phyloP scores from a whole-genome alignment of 352 stramenopile species.

The Globisporangium alternatum region DNA sequence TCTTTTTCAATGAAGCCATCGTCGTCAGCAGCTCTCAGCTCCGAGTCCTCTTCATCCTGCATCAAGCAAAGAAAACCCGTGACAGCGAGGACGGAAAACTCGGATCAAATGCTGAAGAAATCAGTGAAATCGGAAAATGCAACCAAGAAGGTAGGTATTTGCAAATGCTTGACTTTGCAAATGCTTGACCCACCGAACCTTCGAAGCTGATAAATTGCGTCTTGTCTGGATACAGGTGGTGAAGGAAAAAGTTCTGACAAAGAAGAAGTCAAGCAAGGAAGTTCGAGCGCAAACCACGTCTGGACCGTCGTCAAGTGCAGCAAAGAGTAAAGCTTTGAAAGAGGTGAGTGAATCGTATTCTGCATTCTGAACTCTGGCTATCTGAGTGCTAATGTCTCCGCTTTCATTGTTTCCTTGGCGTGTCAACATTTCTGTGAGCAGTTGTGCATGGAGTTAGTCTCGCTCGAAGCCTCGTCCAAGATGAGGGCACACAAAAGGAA shows the following conservation, averaged over 20 bases:
- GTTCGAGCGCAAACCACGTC: constrained; percentile 1
- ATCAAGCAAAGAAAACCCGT: background rate
- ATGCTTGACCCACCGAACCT: background rate
- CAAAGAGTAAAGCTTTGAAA: constrained; percentile 18
- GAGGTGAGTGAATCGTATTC: constrained; percentile 5
- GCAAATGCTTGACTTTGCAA: background rate
- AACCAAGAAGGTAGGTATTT: constrained; percentile 8
- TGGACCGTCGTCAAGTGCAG: background rate
- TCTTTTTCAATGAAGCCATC: background rate
- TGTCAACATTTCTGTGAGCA: background rate
- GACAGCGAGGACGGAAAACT: background rate
- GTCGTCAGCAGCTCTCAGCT: constrained; percentile 6
- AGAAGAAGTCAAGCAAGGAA: constrained; percentile 4
- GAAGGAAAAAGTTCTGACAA: constrained; percentile 5
- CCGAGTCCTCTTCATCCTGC: constrained; percentile 7
- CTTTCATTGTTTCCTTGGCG: background rate
- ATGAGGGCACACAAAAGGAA: constrained; percentile 9
- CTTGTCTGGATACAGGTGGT: background rate
- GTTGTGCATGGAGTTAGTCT: constrained; percentile 22
- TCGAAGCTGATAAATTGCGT: background rate
- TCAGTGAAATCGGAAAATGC: background rate
- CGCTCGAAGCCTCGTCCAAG: constrained; percentile 17
- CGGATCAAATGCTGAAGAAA: background rate
- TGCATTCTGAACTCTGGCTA: too few relatives aligned
- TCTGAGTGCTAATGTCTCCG: background rate